Percentiles rank a stretch among this genome's conserved stretches.
Conservation (phyloP, 306 rosid species). For the Albizia julibrissin region DNA sequence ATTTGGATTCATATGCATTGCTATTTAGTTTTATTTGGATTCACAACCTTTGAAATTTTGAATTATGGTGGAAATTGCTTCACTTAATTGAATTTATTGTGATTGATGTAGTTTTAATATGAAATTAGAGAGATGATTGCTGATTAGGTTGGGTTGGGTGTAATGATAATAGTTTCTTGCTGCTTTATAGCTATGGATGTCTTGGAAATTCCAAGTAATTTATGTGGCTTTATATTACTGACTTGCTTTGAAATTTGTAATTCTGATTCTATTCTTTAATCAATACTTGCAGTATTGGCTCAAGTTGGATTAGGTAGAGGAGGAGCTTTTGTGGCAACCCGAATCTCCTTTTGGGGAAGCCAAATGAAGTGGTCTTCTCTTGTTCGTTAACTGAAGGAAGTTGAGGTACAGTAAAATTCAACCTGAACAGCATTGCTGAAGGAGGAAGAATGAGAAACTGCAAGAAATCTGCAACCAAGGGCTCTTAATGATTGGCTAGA, state of each 20-base stretch:
- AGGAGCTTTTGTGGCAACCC: slow-evolving; percentile 33
- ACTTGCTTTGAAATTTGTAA: slow-evolving; percentile 39
- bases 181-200: slow-evolving; percentile 43
- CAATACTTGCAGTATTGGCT: slow-evolving; percentile 39
- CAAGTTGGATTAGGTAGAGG: slow-evolving; percentile 34
- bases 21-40: no score
- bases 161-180: slow-evolving; percentile 32
- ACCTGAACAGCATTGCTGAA: background rate
- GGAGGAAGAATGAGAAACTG: background rate
- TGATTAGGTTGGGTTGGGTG: background rate
- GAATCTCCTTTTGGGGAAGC: slow-evolving; percentile 33
- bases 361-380: slow-evolving; percentile 37
- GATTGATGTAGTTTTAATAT: background rate
- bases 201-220: slow-evolving; percentile 46
- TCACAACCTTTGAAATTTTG: no score
- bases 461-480: background rate
- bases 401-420: background rate
- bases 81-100: background rate
- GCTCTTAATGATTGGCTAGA: background rate
- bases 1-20: no score
- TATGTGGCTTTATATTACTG: slow-evolving; percentile 39
- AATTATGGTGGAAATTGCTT: no score
- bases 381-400: slow-evolving; percentile 41
- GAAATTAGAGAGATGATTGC: background rate
- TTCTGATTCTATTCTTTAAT: slow-evolving; percentile 33